These are phyloP conservation scores for Pisolithus albus DNA, from an alignment of 768 basidiomycete genomes.

Conservation along the genomic window DNA sequence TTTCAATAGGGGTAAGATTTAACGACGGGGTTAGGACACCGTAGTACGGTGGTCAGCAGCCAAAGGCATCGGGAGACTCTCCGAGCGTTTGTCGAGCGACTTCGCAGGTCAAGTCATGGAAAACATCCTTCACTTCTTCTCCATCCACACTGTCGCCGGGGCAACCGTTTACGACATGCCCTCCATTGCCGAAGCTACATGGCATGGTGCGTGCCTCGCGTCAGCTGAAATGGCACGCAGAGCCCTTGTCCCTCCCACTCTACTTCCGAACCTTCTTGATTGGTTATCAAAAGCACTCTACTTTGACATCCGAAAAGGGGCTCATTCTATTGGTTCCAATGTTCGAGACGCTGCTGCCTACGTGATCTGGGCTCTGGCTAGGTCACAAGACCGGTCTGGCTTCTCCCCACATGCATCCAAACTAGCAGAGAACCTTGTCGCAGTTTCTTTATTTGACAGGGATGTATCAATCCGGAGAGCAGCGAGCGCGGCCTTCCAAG, in stretches of 20 bases:
- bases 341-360: slow-evolving; percentile 95
- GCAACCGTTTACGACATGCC: slow-evolving; percentile 66
- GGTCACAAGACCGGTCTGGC: slow-evolving; percentile 56
- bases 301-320: slow-evolving; percentile 87
- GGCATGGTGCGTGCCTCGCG: slow-evolving; percentile 93
- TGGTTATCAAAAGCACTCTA: slow-evolving; percentile 86
- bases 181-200: slow-evolving; percentile 75
- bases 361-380: slow-evolving; percentile 89
- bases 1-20: neutral
- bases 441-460: slow-evolving; percentile 82
- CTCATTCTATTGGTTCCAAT: slow-evolving; percentile 89
- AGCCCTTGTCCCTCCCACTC: slow-evolving; percentile 54
- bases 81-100: slow-evolving; percentile 69
- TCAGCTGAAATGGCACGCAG: slow-evolving; percentile 89
- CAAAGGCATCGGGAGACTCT: slow-evolving; percentile 82
- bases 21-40: slow-evolving; percentile 62
- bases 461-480: slow-evolving; percentile 93
- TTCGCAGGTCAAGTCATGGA: slow-evolving; percentile 79
- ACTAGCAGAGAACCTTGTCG: slow-evolving; percentile 67
- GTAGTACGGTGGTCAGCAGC: slow-evolving; percentile 92
- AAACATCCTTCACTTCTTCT: slow-evolving; percentile 69
- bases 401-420: slow-evolving; percentile 54
- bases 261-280: slow-evolving; percentile 56
- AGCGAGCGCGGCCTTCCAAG: slow-evolving; percentile 96
- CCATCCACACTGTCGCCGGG: slow-evolving; percentile 61